Evolutionary conservation across 805 yeast genomes (phyloP), one percentile per base, ranked within the genome.

Genomic region (Saturnispora kantuleensis): DNA sequence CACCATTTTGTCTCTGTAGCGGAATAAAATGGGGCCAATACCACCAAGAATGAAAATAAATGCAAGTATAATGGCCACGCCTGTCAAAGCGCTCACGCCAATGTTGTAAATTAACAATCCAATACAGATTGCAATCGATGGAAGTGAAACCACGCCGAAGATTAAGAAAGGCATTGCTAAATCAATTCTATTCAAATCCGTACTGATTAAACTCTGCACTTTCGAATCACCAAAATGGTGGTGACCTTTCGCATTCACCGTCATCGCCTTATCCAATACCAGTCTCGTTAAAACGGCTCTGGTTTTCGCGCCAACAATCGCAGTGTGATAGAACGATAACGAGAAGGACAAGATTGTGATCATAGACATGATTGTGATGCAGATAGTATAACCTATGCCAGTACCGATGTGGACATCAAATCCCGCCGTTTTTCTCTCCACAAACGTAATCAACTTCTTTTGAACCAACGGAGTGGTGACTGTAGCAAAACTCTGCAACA

Each of bases 161-260:
- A 84, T 85, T 53, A 81, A 77, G 49, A 78, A 81, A 1, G 77
- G 79, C 31, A 80, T 57, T 5, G 88, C 85, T 50, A 83, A 71
- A 59, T 85, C 95, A 30, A 87, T 69, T 58, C 95, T 76, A 30
- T 86, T 72, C 35, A 87, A 65, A 60, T 87, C 96, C 0, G 95
- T 78, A 45, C 89, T 83, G 64, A 86, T 77, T 56, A 87, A 63
- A n/a, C 87, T 77, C 32, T 90, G 84, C 45, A 87, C 71, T 49
- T 77, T 79, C 46, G 93, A 85, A 32, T 74, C 70, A 1, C 93
- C 79, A 56, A 67, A 84, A 47, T 70, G 66, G 53, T 79, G 79
- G 41, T 70, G 74, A 5, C 89, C 77, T 42, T 68, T 70, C 9
- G 79, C 71, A 46, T 80, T 76, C 34, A 86, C 66, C 41, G 61